A percentile compares a stretch with the other conserved stretches of the same genome.
Evolutionary conservation across 78 protist genomes (phyloP).

Genomic region (Dictyostelium purpureum): DNA sequence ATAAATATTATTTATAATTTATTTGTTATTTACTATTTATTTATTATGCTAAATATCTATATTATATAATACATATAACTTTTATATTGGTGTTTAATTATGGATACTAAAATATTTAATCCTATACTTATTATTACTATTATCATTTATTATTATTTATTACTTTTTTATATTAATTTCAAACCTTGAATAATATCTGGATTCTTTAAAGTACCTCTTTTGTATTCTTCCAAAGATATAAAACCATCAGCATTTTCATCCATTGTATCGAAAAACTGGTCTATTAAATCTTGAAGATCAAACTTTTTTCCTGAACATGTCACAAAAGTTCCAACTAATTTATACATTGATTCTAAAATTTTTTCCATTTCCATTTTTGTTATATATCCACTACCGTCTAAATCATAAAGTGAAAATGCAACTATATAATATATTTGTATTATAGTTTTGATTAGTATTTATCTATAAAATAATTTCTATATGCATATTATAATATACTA

Average conservation of each 20-base stretch:
- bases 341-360: slow-evolving; percentile 80
- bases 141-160: no score
- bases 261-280: slow-evolving; percentile 82
- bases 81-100: no score
- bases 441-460: not conserved
- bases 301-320: slow-evolving; percentile 81
- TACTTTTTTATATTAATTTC: slow-evolving; percentile 12
- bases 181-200: slow-evolving; percentile 86
- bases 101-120: no score
- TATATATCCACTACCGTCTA: slow-evolving; percentile 84
- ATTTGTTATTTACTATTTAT: no score
- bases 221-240: slow-evolving; percentile 77
- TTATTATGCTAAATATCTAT: no score
- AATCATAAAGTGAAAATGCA: slow-evolving; percentile 82
- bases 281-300: slow-evolving; percentile 80
- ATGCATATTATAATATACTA: not conserved
- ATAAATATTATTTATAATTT: no score
- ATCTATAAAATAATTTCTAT: not conserved
- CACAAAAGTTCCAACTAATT: slow-evolving; percentile 82
- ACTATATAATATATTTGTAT: not conserved
- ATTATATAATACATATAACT: no score
- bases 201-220: slow-evolving; percentile 85
- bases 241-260: slow-evolving; percentile 82
- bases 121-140: no score
- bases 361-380: slow-evolving; percentile 69